Evolutionary conservation across 2,329 filamentous ascomycete genomes (phyloP), one percentile per base, ranked within the genome.

Genomic region (Fusarium pilosicola): DNA sequence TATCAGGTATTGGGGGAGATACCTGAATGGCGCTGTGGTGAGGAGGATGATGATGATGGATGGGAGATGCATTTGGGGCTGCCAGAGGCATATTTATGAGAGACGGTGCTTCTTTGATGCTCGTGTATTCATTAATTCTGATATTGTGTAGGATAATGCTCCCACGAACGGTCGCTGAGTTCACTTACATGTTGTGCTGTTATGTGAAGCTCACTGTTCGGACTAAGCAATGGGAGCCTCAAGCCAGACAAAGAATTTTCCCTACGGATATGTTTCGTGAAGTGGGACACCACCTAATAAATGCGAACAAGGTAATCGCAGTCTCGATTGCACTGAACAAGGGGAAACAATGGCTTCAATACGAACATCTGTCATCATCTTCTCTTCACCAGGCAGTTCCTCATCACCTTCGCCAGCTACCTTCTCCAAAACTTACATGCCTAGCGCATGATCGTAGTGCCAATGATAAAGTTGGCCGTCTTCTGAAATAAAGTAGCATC

Each of bases 391-490:
- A 6, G 18, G 9, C 3, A 38, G 18, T 10, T 26, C 5, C 5
- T 38, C 5, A 28, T 17, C n/a, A 12, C 6, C 34, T 38, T 6
- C 12, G 8, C 39, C 13, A n/a, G 39, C 39, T 42, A 14, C 22
- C 22, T 15, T n/a, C 8, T 14, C 13, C 13, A 15, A 42, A 7
- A n/a, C 22, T 12, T 26, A 4, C 4, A 8, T 20, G 9, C 51
- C 24, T 39, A 1, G 2, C 3, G 4, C 3, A 10, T n/a, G 4
- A 17, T 17, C 5, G 2, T 10, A 18, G 24, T 0, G 13, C 1
- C 14, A 24, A 28, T 8, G 12, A n/a, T 18, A 52, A 55, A n/a
- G 24, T 41, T 41, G 15, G 20, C 20, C 51, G 24, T 2, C 15
- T 28, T 10, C 15, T 28, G 8, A 15, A 6, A 17, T 15, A 46